These are phyloP conservation scores for Cryptosporidium baileyi DNA, from an alignment of 169 alveolate species.

Conservation along the genomic window DNA sequence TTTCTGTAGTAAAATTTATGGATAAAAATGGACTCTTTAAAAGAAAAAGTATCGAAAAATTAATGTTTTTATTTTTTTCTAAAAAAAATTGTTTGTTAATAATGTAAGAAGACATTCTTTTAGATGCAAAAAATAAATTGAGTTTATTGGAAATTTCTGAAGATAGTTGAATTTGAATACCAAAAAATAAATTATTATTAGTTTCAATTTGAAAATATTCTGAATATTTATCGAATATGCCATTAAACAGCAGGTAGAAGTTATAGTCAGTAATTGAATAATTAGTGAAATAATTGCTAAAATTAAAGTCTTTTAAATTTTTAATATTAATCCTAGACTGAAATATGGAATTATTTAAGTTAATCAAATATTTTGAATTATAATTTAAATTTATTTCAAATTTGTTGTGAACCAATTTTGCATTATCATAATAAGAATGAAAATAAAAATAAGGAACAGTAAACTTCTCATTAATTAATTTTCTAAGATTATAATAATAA, in stretches of 20 bases:
- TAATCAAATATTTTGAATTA: neutral
- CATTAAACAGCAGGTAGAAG: no score
- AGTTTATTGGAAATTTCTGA: neutral
- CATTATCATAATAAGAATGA: neutral
- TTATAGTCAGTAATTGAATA: neutral
- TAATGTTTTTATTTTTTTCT: no score
- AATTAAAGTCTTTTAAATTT: neutral
- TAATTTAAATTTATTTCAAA: neutral
- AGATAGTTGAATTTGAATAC: neutral
- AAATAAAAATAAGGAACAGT: neutral
- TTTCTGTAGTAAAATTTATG: no score
- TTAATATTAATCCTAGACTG: no score
- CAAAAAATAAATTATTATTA: neutral
- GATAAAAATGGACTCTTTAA: no score
- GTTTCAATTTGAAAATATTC: no score
- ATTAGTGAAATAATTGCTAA: neutral
- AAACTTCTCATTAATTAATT: neutral
- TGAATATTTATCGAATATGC: no score
- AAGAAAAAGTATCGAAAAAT: no score
- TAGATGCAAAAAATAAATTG: neutral
- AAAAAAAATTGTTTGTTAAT: no score
- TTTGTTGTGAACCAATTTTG: neutral
- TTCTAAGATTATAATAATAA: neutral
- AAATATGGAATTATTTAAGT: conserved; percentile 12
- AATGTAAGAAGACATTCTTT: neutral